Evolutionary conservation across 1,139 yeast genomes (phyloP).

Genomic region (Debaryomyces sp.): DNA sequence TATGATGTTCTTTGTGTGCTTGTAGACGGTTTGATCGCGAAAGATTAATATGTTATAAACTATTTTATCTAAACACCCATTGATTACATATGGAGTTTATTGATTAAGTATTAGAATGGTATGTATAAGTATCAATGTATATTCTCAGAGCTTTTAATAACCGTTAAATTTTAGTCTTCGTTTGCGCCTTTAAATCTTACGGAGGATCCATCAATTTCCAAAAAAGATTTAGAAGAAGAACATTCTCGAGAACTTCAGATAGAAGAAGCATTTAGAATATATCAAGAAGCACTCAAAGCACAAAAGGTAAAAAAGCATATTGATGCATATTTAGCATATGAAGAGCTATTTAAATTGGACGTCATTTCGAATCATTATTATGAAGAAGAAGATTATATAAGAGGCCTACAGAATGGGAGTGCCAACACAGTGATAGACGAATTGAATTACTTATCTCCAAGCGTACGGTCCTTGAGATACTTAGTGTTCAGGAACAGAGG

Average conservation of each 20-base stretch:
- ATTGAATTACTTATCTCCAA: constrained; percentile 58
- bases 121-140: background rate
- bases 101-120: constrained; percentile 4
- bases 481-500: constrained; percentile 84
- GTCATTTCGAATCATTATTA: constrained; percentile 57
- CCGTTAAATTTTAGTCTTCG: constrained; percentile 46
- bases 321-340: constrained; percentile 59
- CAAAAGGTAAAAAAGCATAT: constrained; percentile 55
- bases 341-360: constrained; percentile 65
- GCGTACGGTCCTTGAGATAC: constrained; percentile 71
- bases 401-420: constrained; percentile 46
- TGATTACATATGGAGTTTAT: background rate
- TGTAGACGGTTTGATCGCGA: background rate
- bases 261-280: constrained; percentile 81
- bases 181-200: constrained; percentile 80
- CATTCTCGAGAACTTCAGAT: constrained; percentile 87
- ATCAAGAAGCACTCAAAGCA: constrained; percentile 65
- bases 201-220: constrained; percentile 61
- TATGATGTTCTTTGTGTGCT: background rate
- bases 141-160: constrained; percentile 6
- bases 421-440: constrained; percentile 42
- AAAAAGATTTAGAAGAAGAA: constrained; percentile 70
- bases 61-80: background rate
- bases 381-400: constrained; percentile 42
- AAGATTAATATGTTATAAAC: background rate